These are phyloP conservation scores for Antarctomyces pellizariae DNA, from an alignment of 495 filamentous ascomycete species.

Conservation along the genomic window DNA sequence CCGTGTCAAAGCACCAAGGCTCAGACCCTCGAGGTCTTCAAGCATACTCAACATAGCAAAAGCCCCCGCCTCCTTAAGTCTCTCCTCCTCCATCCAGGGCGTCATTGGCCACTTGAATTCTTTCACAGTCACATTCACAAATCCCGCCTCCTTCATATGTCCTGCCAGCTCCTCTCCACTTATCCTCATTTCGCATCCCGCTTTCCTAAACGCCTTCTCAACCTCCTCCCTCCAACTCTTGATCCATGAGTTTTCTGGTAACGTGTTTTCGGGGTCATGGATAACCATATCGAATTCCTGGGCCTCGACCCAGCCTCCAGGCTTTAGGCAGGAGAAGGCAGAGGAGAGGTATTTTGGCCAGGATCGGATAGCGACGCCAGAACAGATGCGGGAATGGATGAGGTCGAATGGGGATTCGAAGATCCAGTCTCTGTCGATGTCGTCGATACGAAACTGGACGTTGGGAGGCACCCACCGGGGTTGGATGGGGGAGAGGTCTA, in stretches of 20 bases:
- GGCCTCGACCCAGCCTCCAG: constrained; percentile 28
- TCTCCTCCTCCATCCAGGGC: constrained; percentile 20
- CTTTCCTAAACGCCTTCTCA: too few species aligned
- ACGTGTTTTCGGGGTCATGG: constrained; percentile 19
- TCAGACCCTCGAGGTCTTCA: too few species aligned
- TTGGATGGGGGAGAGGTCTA: constrained; percentile 27
- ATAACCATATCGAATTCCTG: constrained; percentile 16
- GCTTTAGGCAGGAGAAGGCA: constrained; percentile 15
- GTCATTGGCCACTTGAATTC: constrained; percentile 17
- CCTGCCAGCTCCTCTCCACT: too few species aligned
- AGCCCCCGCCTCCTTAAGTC: constrained; percentile 21
- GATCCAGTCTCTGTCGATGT: constrained; percentile 29
- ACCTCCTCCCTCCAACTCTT: too few species aligned
- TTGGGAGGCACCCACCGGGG: constrained; percentile 29
- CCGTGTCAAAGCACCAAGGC: too few species aligned
- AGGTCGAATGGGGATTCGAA: constrained; percentile 26
- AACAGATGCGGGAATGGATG: constrained; percentile 27
- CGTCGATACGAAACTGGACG: constrained; percentile 26
- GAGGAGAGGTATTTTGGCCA: constrained; percentile 5
- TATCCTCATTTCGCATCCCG: too few species aligned
- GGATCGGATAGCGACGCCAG: constrained; percentile 7
- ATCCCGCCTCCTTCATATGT: constrained; percentile 28
- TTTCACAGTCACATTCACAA: constrained; percentile 25
- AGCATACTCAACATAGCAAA: too few species aligned
- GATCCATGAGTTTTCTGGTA: constrained; percentile 15